phyloP scores from a whole-genome alignment of 805 yeast species.

The Yamadazyma sp. region DNA sequence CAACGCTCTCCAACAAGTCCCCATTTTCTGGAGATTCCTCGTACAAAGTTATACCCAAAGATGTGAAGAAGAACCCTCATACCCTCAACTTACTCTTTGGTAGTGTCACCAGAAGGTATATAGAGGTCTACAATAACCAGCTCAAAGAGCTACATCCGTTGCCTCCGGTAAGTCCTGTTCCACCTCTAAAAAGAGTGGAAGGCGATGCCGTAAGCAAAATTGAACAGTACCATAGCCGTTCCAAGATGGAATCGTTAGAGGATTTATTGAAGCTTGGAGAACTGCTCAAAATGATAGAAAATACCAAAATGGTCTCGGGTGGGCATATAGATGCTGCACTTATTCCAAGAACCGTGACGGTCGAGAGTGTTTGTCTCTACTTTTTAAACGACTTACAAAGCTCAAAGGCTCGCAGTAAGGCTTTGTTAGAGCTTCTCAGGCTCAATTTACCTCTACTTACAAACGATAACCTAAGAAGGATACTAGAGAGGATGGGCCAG shows the following conservation, averaged over 20 bases:
- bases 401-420: neutral
- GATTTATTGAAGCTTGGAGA: no score
- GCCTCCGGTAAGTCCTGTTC: no score
- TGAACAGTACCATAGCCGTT: no score
- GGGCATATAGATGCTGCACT: slow-evolving; percentile 16
- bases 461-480: neutral
- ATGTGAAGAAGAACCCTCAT: slow-evolving; percentile 11
- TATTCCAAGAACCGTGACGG: slow-evolving; percentile 12
- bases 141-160: slow-evolving; percentile 18
- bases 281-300: slow-evolving; percentile 18
- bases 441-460: neutral
- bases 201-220: neutral
- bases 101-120: slow-evolving; percentile 30
- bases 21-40: slow-evolving; percentile 28
- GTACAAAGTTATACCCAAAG: slow-evolving; percentile 23
- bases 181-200: neutral
- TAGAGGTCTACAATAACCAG: slow-evolving; percentile 25
- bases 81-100: slow-evolving; percentile 27
- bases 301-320: slow-evolving; percentile 16
- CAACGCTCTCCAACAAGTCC: slow-evolving; percentile 28
- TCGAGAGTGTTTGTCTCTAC: slow-evolving; percentile 11
- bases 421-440: slow-evolving; percentile 1
- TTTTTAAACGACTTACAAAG: slow-evolving; percentile 8
- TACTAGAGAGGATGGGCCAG: slow-evolving; percentile 1
- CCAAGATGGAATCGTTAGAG: no score